Evolutionary conservation across 176 grass and related monocot genomes (phyloP).

Genomic region (Zoysia japonica): DNA sequence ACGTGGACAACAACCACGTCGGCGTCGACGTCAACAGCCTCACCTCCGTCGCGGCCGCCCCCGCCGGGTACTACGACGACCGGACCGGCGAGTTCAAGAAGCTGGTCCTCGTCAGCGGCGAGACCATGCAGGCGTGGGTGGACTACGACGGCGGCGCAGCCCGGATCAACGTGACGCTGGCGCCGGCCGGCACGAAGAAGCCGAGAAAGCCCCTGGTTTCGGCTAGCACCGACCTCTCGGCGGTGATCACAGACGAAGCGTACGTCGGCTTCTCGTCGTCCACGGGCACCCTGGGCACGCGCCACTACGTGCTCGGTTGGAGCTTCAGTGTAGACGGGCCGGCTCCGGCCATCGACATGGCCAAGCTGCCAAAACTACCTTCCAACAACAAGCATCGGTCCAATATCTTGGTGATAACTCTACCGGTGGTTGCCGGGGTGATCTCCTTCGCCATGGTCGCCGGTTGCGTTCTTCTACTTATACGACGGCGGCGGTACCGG

Average conservation of each 20-base stretch:
- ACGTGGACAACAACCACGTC: constrained; percentile 33
- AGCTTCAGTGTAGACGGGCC: constrained; percentile 40
- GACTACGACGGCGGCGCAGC: constrained; percentile 19
- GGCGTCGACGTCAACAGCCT: constrained; percentile 32
- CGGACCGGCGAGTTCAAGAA: not conserved
- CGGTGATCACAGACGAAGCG: not conserved
- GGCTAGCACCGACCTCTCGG: not conserved
- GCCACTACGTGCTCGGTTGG: constrained; percentile 52
- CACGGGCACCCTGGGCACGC: constrained; percentile 23
- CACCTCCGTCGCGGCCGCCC: not conserved
- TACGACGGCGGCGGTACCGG: constrained; percentile 6
- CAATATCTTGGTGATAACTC: not conserved
- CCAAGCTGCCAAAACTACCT: constrained; percentile 44
- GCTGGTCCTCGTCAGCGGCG: not conserved
- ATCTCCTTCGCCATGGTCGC: not conserved
- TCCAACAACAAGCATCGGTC: no score
- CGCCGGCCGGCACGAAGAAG: not conserved
- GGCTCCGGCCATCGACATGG: constrained; percentile 43
- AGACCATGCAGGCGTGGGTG: constrained; percentile 27
- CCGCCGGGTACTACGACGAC: constrained; percentile 29
- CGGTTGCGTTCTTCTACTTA: not conserved
- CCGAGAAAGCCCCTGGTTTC: constrained; percentile 5
- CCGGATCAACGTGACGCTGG: constrained; percentile 16
- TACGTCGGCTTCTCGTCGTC: constrained; percentile 60
- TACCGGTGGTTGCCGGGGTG: not conserved